Evolutionary conservation across 768 basidiomycete genomes (phyloP).

Genomic region (Calocera cornea): DNA sequence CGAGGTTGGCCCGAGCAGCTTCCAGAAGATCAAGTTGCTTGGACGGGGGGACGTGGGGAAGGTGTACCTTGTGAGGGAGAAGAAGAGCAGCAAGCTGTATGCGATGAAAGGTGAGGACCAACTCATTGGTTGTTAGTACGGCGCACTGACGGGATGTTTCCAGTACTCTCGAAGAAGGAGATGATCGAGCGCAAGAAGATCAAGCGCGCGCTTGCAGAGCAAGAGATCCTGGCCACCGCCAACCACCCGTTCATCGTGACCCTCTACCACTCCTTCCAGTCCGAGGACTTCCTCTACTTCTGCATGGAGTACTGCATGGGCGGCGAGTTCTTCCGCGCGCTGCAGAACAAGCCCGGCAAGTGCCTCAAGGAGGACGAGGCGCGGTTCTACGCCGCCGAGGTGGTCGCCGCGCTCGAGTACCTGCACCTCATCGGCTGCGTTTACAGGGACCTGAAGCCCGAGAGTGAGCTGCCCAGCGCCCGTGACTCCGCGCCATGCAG

Average conservation of each 20-base stretch:
- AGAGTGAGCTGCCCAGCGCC: conserved; percentile 69
- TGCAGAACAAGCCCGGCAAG: conserved; percentile 92
- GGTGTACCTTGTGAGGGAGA: conserved; percentile 95
- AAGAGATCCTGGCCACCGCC: conserved; percentile 95
- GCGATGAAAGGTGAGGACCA: conserved; percentile 89
- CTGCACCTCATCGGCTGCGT: conserved; percentile 99
- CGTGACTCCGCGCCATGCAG: neutral
- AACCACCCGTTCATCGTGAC: conserved; percentile 99
- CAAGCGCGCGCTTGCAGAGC: conserved; percentile 94
- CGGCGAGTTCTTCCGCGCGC: conserved; percentile 95
- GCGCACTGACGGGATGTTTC: conserved; percentile 7
- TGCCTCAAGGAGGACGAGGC: conserved; percentile 92
- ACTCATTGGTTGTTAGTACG: neutral
- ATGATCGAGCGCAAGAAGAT: conserved; percentile 99
- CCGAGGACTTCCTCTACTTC: conserved; percentile 93
- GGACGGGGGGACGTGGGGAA: conserved; percentile 98
- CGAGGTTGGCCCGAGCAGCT: conserved; percentile 87
- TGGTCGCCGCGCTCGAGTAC: conserved; percentile 93
- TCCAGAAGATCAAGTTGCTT: conserved; percentile 94
- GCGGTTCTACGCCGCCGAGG: conserved; percentile 97
- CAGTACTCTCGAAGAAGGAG: conserved; percentile 96
- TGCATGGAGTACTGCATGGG: conserved; percentile 99
- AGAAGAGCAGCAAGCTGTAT: conserved; percentile 89
- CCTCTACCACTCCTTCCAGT: conserved; percentile 97
- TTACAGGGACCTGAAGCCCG: conserved; percentile 97